Conservation (phyloP, 139 green algal genomes). For the Chlorella sp. region DNA sequence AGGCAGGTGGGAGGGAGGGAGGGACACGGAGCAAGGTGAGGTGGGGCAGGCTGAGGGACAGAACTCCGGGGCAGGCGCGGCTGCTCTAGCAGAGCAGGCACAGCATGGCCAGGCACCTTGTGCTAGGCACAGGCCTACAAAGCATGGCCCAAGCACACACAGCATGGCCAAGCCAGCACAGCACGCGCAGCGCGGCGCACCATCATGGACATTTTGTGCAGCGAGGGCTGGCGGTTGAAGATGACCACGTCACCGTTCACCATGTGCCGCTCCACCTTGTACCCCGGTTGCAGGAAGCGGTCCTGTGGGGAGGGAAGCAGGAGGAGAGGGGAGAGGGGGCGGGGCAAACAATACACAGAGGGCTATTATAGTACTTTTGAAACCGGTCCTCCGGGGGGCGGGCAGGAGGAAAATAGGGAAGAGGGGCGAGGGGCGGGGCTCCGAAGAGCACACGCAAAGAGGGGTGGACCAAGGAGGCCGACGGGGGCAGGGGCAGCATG, state of each 20-base stretch:
- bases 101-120: background rate
- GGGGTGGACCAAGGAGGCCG: too few species aligned
- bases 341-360: too few species aligned
- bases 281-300: slow-evolving; percentile 81
- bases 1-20: background rate
- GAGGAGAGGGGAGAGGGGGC: background rate
- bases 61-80: background rate
- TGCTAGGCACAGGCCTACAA: too few species aligned
- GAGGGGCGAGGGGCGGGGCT: background rate
- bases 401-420: too few species aligned
- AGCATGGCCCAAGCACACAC: too few species aligned
- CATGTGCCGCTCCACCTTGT: slow-evolving; percentile 96
- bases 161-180: background rate
- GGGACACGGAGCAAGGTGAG: background rate
- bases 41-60: background rate
- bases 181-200: slow-evolving; percentile 22
- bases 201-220: slow-evolving; percentile 99
- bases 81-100: background rate
- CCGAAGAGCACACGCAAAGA: too few species aligned
- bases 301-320: slow-evolving; percentile 39
- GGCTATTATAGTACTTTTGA: too few species aligned
- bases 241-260: slow-evolving; percentile 96
- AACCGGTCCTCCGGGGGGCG: too few species aligned
- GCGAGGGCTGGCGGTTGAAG: slow-evolving; percentile 99
- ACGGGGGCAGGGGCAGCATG: background rate